These are phyloP conservation scores for Nakazawaea anatomiae DNA, from an alignment of 805 yeast species.

Conservation along the genomic window DNA sequence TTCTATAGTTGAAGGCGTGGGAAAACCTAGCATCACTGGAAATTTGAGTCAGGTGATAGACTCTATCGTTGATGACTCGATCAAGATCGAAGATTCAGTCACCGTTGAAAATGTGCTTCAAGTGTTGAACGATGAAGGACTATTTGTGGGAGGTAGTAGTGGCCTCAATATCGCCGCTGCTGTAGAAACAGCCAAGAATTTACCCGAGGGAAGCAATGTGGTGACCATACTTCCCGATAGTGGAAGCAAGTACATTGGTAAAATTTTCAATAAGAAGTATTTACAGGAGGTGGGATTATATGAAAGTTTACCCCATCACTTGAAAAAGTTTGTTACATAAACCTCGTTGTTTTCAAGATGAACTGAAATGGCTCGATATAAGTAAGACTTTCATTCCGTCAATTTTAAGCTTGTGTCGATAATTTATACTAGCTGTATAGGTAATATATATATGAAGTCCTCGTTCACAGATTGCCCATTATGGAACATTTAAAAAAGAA, in stretches of 20 bases:
- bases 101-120: conserved; percentile 36
- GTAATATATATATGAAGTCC: too few relatives aligned
- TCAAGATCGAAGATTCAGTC: conserved; percentile 34
- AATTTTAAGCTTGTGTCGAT: too few relatives aligned
- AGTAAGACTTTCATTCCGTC: too few relatives aligned
- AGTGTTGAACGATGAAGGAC: conserved; percentile 38
- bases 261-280: conserved; percentile 34
- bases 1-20: conserved; percentile 44
- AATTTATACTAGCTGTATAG: too few relatives aligned
- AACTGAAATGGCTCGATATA: too few relatives aligned
- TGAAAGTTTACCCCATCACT: conserved; percentile 31
- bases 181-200: conserved; percentile 29
- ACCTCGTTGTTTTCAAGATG: neutral
- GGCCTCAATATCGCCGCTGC: conserved; percentile 43
- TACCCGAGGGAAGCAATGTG: conserved; percentile 36
- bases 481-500: neutral
- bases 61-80: conserved; percentile 31
- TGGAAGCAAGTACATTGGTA: conserved; percentile 38
- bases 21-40: conserved; percentile 41
- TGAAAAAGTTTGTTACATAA: conserved; percentile 27
- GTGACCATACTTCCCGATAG: conserved; percentile 41
- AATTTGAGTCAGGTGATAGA: conserved; percentile 34
- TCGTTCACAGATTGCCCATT: too few relatives aligned
- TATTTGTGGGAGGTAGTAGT: conserved; percentile 39
- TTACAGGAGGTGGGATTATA: conserved; percentile 30